These are phyloP conservation scores for Cairneyella variabilis DNA, from an alignment of 495 filamentous ascomycete species.

Conservation along the genomic window DNA sequence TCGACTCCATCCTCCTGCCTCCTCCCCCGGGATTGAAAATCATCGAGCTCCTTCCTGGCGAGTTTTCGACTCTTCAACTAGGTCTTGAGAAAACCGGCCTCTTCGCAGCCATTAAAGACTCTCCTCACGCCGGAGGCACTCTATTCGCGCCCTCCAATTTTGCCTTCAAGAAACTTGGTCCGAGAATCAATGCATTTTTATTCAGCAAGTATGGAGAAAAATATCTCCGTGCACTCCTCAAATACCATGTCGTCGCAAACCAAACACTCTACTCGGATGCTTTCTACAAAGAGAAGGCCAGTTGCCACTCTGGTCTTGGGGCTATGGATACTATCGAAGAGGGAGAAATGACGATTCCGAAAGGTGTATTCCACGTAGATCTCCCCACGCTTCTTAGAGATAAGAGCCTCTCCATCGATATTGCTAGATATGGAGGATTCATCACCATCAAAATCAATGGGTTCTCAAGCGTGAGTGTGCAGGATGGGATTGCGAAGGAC, in stretches of 20 bases:
- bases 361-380: slow-evolving; percentile 49
- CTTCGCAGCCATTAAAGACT: slow-evolving; percentile 38
- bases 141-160: slow-evolving; percentile 73
- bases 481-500: slow-evolving; percentile 66
- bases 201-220: slow-evolving; percentile 65
- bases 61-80: slow-evolving; percentile 74
- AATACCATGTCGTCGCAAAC: slow-evolving; percentile 73
- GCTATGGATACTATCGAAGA: slow-evolving; percentile 8
- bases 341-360: slow-evolving; percentile 10
- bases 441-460: slow-evolving; percentile 70
- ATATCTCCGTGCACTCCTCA: slow-evolving; percentile 68
- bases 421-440: slow-evolving; percentile 57
- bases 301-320: not conserved
- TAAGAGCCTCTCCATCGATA: slow-evolving; percentile 58
- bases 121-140: slow-evolving; percentile 50
- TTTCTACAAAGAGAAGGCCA: slow-evolving; percentile 46
- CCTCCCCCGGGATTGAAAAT: slow-evolving; percentile 58
- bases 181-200: slow-evolving; percentile 67
- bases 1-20: slow-evolving; percentile 68
- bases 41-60: slow-evolving; percentile 61
- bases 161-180: slow-evolving; percentile 69
- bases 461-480: slow-evolving; percentile 49
- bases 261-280: slow-evolving; percentile 81
- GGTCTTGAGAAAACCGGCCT: slow-evolving; percentile 70
- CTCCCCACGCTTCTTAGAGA: slow-evolving; percentile 62